Evolutionary conservation across 2,329 filamentous ascomycete genomes (phyloP).

Genomic region (Alternaria incomplexa): DNA sequence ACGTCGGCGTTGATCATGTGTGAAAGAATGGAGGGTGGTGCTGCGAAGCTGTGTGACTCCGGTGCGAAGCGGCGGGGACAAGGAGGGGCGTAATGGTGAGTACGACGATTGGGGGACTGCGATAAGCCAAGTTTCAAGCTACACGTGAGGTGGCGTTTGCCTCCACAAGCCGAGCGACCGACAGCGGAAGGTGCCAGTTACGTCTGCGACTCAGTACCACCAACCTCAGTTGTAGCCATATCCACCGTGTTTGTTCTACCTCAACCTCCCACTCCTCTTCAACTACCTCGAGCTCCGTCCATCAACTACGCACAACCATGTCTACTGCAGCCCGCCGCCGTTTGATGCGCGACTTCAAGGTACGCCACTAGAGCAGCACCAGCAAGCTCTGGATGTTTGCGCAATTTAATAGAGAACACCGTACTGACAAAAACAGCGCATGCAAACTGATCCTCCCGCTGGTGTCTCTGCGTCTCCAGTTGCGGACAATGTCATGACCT

Average conservation of each 20-base stretch:
- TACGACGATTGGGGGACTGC: neutral
- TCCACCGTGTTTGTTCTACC: neutral
- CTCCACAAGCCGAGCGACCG: slow-evolving; percentile 9
- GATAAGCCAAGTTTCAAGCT: slow-evolving; percentile 9
- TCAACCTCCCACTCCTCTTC: neutral
- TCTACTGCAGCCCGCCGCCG: slow-evolving; percentile 94
- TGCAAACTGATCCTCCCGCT: slow-evolving; percentile 98
- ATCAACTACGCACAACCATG: slow-evolving; percentile 57
- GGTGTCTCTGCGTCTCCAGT: slow-evolving; percentile 96
- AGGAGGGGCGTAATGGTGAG: neutral
- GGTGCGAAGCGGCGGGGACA: neutral
- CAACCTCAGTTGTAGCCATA: neutral
- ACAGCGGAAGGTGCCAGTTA: slow-evolving; percentile 11
- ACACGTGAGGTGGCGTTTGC: slow-evolving; percentile 24
- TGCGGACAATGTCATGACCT: slow-evolving; percentile 96
- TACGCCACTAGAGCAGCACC: slow-evolving; percentile 52
- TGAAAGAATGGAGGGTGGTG: neutral
- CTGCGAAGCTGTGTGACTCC: neutral
- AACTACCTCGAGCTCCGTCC: neutral
- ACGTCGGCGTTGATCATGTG: neutral
- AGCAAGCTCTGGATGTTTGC: slow-evolving; percentile 1
- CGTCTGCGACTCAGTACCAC: slow-evolving; percentile 14
- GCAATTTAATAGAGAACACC: slow-evolving; percentile 7
- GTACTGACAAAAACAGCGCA: slow-evolving; percentile 68
- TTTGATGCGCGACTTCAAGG: slow-evolving; percentile 99